Percentiles rank a stretch among this genome's conserved stretches.
These are phyloP conservation scores for Escovopsis sp. DNA, from an alignment of 2,329 filamentous ascomycete species.

Conservation along the genomic window DNA sequence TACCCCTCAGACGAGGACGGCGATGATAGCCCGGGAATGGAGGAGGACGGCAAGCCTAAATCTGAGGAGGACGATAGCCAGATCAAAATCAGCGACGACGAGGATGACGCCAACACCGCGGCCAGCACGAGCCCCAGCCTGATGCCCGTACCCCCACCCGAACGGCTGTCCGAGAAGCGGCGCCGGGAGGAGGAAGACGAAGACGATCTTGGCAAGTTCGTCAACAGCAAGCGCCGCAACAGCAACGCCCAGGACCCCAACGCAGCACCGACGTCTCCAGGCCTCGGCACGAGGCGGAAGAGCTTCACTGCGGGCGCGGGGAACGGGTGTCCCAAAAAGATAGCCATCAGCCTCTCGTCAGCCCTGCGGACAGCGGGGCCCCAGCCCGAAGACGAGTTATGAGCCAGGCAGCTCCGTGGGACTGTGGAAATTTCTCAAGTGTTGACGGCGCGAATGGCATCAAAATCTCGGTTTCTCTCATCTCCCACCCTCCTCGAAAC, in stretches of 20 bases:
- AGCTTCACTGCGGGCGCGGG: conserved; percentile 27
- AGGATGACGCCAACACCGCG: conserved; percentile 17
- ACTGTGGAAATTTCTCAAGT: background rate
- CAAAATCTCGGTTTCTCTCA: background rate
- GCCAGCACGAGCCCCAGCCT: conserved; percentile 5
- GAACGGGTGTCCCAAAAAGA: conserved; percentile 32
- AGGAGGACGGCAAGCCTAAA: conserved; percentile 18
- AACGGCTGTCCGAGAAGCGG: conserved; percentile 76
- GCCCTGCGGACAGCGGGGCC: conserved; percentile 25
- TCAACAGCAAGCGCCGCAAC: conserved; percentile 47
- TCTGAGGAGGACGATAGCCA: conserved; percentile 15
- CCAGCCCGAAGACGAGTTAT: conserved; percentile 26
- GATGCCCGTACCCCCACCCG: conserved; percentile 41
- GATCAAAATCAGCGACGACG: conserved; percentile 7
- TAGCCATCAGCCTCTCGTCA: conserved; percentile 41
- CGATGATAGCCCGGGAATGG: conserved; percentile 39
- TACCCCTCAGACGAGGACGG: conserved; percentile 86
- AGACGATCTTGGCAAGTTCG: conserved; percentile 75
- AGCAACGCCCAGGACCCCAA: conserved; percentile 35
- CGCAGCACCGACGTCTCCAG: conserved; percentile 17
- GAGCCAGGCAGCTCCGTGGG: background rate
- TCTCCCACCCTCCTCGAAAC: conserved; percentile 1
- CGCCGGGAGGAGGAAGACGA: conserved; percentile 86
- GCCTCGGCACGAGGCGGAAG: conserved; percentile 19
- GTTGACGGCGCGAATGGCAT: conserved; percentile 7